Evolutionary conservation across 306 rosid genomes (phyloP).

Genomic region (Gastrolobium villosum): DNA sequence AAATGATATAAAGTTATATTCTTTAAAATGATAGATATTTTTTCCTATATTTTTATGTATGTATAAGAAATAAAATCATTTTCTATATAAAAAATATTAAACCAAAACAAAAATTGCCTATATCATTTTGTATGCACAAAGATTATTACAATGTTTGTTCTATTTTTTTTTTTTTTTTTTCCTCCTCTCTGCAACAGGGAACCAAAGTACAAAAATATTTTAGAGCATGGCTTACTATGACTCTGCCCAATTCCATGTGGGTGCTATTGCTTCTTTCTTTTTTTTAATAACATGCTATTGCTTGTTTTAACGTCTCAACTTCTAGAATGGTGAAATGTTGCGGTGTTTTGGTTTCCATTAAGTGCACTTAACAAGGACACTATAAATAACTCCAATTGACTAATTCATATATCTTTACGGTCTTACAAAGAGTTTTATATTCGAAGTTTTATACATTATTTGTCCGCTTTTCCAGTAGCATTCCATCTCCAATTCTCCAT

Average conservation of each 20-base stretch:
- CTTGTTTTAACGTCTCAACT: not conserved
- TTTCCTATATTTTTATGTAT: no score
- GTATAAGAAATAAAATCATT: no score
- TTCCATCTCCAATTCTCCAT: not conserved
- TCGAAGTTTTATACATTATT: not conserved
- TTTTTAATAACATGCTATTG: no score
- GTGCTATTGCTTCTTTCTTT: not conserved
- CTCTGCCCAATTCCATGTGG: not conserved
- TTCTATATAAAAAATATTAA: no score
- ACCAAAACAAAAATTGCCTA: no score
- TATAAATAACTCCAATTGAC: not conserved
- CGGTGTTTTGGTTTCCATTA: not conserved
- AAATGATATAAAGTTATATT: no score
- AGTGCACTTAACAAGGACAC: no score
- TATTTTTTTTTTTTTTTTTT: not conserved
- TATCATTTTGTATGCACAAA: slow-evolving; percentile 13
- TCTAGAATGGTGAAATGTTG: not conserved
- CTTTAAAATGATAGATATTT: no score
- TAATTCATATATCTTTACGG: not conserved
- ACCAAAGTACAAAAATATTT: not conserved
- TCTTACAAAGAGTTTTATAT: no score
- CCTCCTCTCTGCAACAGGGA: not conserved
- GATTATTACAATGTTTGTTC: no score
- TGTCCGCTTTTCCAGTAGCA: not conserved
- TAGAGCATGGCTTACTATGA: not conserved